Conservation (phyloP, 2,329 filamentous ascomycete species). For the Xylaria sp. region DNA sequence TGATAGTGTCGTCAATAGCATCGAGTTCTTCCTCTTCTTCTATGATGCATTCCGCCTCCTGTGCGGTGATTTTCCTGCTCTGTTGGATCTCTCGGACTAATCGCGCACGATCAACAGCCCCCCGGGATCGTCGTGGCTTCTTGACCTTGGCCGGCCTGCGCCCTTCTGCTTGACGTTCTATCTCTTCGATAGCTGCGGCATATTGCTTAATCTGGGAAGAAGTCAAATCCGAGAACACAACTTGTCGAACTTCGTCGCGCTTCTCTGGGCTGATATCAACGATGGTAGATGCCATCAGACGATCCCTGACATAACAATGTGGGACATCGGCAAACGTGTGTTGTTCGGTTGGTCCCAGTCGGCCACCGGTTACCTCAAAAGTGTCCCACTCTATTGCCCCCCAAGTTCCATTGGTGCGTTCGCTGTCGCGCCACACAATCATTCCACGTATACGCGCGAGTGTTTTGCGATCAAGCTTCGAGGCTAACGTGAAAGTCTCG, state of each 20-base stretch:
- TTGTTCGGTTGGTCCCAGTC: slow-evolving; percentile 4
- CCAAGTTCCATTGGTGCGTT: slow-evolving; percentile 18
- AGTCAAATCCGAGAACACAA: slow-evolving; percentile 23
- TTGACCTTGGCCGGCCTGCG: slow-evolving; percentile 13
- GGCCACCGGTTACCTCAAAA: slow-evolving; percentile 14
- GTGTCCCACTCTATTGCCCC: slow-evolving; percentile 3
- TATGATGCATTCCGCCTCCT: slow-evolving; percentile 22
- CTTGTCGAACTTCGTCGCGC: slow-evolving; percentile 1
- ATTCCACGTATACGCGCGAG: slow-evolving; percentile 3
- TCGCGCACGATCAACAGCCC: not conserved
- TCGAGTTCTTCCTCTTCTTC: slow-evolving; percentile 24
- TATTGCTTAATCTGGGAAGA: slow-evolving; percentile 15
- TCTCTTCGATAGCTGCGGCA: slow-evolving; percentile 10
- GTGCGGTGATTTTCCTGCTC: slow-evolving; percentile 1
- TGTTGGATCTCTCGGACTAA: not conserved
- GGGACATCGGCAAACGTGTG: slow-evolving; percentile 8
- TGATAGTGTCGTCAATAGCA: slow-evolving; percentile 16
- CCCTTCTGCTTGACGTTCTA: not conserved
- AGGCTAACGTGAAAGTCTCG: not conserved
- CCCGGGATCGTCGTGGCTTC: not conserved
- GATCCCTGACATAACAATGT: slow-evolving; percentile 25
- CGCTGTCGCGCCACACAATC: slow-evolving; percentile 16
- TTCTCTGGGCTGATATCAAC: not conserved
- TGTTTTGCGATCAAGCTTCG: not conserved
- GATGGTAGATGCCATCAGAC: slow-evolving; percentile 13